Evolutionary conservation across 768 basidiomycete species (phyloP), one percentile per base, ranked within the genome.

Genomic region (Boletus reticuloceps): DNA sequence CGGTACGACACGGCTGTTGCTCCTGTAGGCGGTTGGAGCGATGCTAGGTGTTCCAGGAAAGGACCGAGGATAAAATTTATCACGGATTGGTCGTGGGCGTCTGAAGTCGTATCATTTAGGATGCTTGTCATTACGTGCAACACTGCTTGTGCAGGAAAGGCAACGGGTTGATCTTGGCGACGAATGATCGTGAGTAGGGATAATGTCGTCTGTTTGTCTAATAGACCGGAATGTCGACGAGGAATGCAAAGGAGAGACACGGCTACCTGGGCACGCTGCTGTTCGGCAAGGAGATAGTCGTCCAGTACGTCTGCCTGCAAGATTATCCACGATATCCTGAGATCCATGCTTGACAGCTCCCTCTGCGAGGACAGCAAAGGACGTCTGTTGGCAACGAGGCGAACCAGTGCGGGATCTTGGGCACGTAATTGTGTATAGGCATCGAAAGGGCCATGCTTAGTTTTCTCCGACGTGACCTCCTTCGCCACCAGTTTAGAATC

Each of bases 221-320:
- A 53, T 40, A 64, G 47, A 56, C 29, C 41, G 44, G 60, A 50
- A 53, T 58, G 6, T 42, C 50, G 59, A 39, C 10, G 56, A 45
- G 68, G 64, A 17, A 67, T 51, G 50, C 60, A 63, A 29, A 71
- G 64, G 32, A 71, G 67, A 19, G 58, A 53, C 2, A 53, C 47
- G 3, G 69, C 71, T 68, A 71, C 55, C 43, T 60, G 49, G 25
- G 62, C 56, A 14, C 67, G 69, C 38, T 56, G 61, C 31, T 58
- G 47, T 42, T 53, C 55, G 13, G n/a, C 25, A 32, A 60, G 58
- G 50, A 69, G 59, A 27, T 54, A 57, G 20, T 57, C 56, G 51
- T 64, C 73, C 73, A 76, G 47, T 67, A 76, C 57, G 73, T 74
- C 73, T 75, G 72, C 66, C n/a, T 51, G 73, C 45, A 63, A 74